Evolutionary conservation across 306 rosid species (phyloP).

Genomic region (Malus sieversii): DNA sequence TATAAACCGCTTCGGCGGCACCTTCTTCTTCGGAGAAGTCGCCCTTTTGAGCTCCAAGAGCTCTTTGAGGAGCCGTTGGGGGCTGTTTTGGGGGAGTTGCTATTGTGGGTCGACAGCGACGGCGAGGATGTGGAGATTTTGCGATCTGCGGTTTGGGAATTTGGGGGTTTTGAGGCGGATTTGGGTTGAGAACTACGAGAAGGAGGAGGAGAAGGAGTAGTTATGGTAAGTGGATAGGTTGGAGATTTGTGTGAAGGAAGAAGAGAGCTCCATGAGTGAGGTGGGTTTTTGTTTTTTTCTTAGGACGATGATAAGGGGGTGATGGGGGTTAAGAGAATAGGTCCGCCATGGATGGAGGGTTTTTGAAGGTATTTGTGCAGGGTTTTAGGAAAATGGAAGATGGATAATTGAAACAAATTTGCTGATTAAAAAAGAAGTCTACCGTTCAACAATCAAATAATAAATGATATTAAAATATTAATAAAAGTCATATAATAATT

Average conservation of each 20-base stretch:
- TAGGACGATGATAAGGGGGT: not conserved
- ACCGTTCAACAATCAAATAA: too few relatives aligned
- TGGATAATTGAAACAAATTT: slow-evolving; percentile 12
- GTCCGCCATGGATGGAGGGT: slow-evolving; percentile 23
- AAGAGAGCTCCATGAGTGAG: slow-evolving; percentile 65
- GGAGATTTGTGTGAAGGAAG: slow-evolving; percentile 39
- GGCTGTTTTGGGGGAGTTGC: slow-evolving; percentile 60
- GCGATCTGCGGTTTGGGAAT: slow-evolving; percentile 12
- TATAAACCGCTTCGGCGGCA: slow-evolving; percentile 54
- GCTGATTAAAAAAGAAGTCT: too few relatives aligned
- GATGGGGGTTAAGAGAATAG: slow-evolving; percentile 1
- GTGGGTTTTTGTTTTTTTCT: not conserved
- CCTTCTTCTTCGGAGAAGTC: slow-evolving; percentile 62
- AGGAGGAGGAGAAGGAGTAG: slow-evolving; percentile 50
- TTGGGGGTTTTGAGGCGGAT: slow-evolving; percentile 22
- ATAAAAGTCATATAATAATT: too few relatives aligned
- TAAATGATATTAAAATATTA: too few relatives aligned
- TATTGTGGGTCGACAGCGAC: slow-evolving; percentile 58
- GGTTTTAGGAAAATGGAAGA: slow-evolving; percentile 17
- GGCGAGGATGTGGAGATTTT: slow-evolving; percentile 32
- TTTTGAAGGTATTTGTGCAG: not conserved
- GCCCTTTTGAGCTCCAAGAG: slow-evolving; percentile 67
- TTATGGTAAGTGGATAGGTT: slow-evolving; percentile 26
- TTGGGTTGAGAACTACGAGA: slow-evolving; percentile 40
- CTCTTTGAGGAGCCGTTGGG: slow-evolving; percentile 79